A percentile compares a stretch with the other conserved stretches of the same genome.
phyloP scores from a whole-genome alignment of 2,329 filamentous ascomycete species.

The Aspergillus sp. region DNA sequence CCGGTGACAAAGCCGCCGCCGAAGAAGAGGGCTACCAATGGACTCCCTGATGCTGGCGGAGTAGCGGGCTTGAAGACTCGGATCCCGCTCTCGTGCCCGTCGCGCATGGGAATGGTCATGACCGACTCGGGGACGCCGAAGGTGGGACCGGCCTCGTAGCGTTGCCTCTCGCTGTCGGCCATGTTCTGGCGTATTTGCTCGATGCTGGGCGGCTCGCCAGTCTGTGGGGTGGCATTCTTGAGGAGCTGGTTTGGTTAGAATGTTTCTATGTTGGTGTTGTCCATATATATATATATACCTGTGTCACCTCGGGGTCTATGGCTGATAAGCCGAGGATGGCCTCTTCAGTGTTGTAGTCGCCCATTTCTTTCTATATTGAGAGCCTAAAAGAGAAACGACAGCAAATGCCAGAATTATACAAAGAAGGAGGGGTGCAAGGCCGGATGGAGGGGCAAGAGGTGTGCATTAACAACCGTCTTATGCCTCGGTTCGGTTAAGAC shows the following conservation, averaged over 20 bases:
- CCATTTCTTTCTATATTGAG: too few relatives aligned
- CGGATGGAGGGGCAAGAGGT: too few relatives aligned
- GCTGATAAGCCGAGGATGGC: neutral
- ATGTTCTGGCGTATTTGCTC: neutral
- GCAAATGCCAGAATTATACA: too few relatives aligned
- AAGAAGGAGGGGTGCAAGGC: neutral
- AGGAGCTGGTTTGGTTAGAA: neutral
- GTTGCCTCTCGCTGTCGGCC: neutral
- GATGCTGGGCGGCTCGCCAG: neutral
- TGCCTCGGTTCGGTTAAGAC: too few relatives aligned
- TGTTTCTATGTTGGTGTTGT: neutral
- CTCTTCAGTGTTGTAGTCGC: neutral
- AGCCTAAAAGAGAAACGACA: too few relatives aligned
- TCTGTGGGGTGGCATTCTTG: neutral
- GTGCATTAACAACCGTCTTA: too few relatives aligned
- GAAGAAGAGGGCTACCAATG: conserved; percentile 15
- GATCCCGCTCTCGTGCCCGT: conserved; percentile 8
- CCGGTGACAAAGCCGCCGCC: conserved; percentile 18
- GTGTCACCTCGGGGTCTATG: neutral
- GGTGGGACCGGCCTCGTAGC: neutral
- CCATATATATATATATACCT: too few relatives aligned
- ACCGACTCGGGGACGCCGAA: conserved; percentile 1
- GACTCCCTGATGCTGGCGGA: conserved; percentile 2
- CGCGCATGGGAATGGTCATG: conserved; percentile 10
- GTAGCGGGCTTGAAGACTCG: conserved; percentile 8